Conservation (phyloP, 176 grass and related monocot genomes). For the Aegilops tauschii region DNA sequence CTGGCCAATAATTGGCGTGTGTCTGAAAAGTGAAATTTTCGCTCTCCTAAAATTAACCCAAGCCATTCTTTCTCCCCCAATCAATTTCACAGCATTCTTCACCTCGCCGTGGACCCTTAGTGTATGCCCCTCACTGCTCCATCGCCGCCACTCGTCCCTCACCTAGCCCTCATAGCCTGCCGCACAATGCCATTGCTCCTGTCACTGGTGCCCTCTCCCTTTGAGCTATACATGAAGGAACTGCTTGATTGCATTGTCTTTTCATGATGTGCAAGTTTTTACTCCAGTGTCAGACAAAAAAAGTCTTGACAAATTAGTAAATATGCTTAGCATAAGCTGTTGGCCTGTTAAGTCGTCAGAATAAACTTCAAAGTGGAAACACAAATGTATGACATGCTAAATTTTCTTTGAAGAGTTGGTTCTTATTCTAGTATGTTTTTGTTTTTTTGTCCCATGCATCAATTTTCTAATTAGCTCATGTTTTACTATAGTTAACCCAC, state of each 20-base stretch:
- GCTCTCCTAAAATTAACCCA: not conserved
- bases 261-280: not conserved
- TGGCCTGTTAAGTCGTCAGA: not conserved
- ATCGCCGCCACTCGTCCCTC: not conserved
- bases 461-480: not conserved
- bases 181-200: not conserved
- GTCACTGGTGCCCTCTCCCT: not conserved
- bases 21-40: not conserved
- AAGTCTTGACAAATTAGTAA: not conserved
- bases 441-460: not conserved
- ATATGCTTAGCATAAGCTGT: not conserved
- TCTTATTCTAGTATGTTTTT: not conserved
- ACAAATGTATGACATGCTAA: not conserved
- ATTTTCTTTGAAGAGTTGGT: not conserved
- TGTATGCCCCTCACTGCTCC: not conserved
- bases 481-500: not conserved
- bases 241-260: not conserved
- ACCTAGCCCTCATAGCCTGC: not conserved
- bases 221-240: not conserved
- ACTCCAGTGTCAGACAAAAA: not conserved
- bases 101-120: not conserved
- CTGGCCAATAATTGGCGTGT: not conserved
- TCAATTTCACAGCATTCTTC: not conserved
- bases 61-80: not conserved
- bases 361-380: not conserved